Conservation (phyloP, 2,329 filamentous ascomycete genomes). For the Thielaviopsis ethacetica region DNA sequence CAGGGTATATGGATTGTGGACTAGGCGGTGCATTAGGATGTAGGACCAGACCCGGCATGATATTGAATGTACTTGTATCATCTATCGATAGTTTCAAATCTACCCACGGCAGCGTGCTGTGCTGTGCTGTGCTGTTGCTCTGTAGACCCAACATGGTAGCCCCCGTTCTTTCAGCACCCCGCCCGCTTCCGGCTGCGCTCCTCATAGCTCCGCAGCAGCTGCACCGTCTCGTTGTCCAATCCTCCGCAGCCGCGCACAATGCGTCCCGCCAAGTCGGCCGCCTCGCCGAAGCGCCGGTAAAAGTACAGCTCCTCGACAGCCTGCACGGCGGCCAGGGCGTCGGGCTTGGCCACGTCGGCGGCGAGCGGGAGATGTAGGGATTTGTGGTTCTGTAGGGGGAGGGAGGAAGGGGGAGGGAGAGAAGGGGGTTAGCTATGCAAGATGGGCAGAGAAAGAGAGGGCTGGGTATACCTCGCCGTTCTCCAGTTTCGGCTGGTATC, state of each 20-base stretch:
- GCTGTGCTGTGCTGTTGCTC: no score
- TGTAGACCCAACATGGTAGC: no score
- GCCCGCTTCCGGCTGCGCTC: neutral
- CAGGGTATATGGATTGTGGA: no score
- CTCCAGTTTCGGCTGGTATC: slow-evolving; percentile 33
- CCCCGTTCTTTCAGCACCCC: no score
- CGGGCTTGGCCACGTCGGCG: slow-evolving; percentile 25
- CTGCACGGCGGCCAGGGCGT: slow-evolving; percentile 34
- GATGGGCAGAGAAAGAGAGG: neutral
- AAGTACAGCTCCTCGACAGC: slow-evolving; percentile 44
- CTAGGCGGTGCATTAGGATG: no score
- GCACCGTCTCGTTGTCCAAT: slow-evolving; percentile 28
- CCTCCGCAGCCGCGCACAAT: slow-evolving; percentile 18
- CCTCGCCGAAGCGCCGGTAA: slow-evolving; percentile 30
- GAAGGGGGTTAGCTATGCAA: no score
- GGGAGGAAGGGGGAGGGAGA: no score
- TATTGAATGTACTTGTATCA: no score
- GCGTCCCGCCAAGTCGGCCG: slow-evolving; percentile 23
- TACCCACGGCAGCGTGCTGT: no score
- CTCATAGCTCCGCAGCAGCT: slow-evolving; percentile 25
- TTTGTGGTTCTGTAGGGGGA: slow-evolving; percentile 25
- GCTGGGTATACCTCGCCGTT: slow-evolving; percentile 39
- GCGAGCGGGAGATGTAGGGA: slow-evolving; percentile 26
- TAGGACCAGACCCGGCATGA: no score
- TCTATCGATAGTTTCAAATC: no score